Conservation (phyloP, 495 filamentous ascomycete species). For the Tuber magnatum region DNA sequence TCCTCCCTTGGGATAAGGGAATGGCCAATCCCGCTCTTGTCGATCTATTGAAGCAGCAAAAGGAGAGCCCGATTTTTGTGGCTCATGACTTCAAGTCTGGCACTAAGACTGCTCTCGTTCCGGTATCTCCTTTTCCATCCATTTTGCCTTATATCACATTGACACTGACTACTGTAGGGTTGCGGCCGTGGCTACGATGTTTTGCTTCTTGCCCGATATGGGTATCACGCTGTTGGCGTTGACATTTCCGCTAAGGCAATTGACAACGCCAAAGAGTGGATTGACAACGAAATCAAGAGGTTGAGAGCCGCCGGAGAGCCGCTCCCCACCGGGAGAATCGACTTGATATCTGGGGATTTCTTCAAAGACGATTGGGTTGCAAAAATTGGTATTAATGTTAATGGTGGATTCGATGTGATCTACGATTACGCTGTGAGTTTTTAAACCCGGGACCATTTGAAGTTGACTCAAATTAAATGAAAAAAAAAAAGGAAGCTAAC, state of each 20-base stretch:
- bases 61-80: slow-evolving; percentile 12
- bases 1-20: slow-evolving; percentile 56
- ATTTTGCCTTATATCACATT: neutral
- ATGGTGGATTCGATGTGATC: slow-evolving; percentile 62
- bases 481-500: neutral
- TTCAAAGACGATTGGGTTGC: slow-evolving; percentile 46
- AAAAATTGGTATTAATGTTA: slow-evolving; percentile 38
- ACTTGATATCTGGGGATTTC: slow-evolving; percentile 56
- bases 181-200: slow-evolving; percentile 74
- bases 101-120: slow-evolving; percentile 53
- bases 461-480: neutral
- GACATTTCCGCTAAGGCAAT: slow-evolving; percentile 58
- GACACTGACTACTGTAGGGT: slow-evolving; percentile 44
- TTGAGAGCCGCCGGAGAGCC: neutral
- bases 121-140: slow-evolving; percentile 28
- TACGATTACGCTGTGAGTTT: slow-evolving; percentile 75
- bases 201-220: slow-evolving; percentile 59
- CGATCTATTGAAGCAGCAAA: slow-evolving; percentile 47
- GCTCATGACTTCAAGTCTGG: slow-evolving; percentile 31
- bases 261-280: slow-evolving; percentile 47
- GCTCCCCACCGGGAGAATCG: slow-evolving; percentile 47
- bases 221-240: slow-evolving; percentile 67
- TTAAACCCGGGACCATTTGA: neutral
- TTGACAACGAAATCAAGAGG: slow-evolving; percentile 9
- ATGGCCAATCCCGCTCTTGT: slow-evolving; percentile 54